Evolutionary conservation across 139 green algal species (phyloP).

Genomic region (Desmodesmus armatus): DNA sequence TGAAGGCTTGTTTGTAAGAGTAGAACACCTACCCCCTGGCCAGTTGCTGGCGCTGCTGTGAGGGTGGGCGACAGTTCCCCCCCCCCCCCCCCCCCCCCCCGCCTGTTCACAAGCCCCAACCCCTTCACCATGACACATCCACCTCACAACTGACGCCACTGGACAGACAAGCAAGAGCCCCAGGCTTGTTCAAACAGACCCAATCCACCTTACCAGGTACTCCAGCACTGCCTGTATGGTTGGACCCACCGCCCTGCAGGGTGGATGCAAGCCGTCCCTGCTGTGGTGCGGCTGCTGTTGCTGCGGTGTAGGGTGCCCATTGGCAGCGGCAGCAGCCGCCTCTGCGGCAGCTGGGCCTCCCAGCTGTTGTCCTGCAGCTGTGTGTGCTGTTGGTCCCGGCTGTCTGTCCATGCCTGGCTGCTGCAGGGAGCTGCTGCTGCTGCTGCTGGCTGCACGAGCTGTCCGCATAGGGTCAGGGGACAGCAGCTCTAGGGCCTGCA

Average conservation of each 20-base stretch:
- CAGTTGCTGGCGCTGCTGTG: too few relatives aligned
- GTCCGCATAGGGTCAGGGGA: not conserved
- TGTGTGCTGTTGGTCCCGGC: not conserved
- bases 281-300: conserved; percentile 21
- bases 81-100: too few relatives aligned
- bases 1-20: too few relatives aligned
- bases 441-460: not conserved
- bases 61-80: too few relatives aligned
- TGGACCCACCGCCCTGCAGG: conserved; percentile 63
- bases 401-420: conserved; percentile 31
- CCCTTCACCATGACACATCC: too few relatives aligned
- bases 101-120: too few relatives aligned
- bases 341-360: not conserved
- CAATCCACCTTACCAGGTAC: conserved; percentile 78
- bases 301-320: too few relatives aligned
- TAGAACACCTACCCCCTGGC: too few relatives aligned
- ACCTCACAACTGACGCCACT: too few relatives aligned
- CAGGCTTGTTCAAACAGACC: too few relatives aligned
- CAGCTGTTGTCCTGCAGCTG: not conserved
- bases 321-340: not conserved
- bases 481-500: conserved; percentile 36
- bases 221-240: conserved; percentile 81
- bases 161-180: too few relatives aligned
- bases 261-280: conserved; percentile 33
- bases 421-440: conserved; percentile 39